phyloP scores from a whole-genome alignment of 768 basidiomycete species.

The Cystobasidiopsis lactophilus region DNA sequence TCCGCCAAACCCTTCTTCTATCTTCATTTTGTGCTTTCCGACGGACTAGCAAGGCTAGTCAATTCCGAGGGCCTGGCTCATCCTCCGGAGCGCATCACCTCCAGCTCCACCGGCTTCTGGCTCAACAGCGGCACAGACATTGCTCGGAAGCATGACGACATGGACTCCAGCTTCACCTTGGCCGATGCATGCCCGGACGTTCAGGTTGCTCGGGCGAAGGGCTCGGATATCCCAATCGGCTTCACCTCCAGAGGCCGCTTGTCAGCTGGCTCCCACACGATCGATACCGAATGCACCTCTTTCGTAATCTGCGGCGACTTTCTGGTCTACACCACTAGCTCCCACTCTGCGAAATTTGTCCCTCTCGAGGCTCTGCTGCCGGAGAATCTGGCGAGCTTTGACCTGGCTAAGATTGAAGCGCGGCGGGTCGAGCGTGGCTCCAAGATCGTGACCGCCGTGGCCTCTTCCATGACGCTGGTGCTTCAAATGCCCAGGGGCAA shows the following conservation, averaged over 20 bases:
- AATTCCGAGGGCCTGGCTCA: too few relatives aligned
- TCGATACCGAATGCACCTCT: slow-evolving; percentile 33
- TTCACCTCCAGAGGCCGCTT: slow-evolving; percentile 45
- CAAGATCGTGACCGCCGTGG: slow-evolving; percentile 65
- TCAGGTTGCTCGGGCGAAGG: too few relatives aligned
- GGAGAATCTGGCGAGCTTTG: slow-evolving; percentile 14
- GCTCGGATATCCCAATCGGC: too few relatives aligned
- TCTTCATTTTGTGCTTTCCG: too few relatives aligned
- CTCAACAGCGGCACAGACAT: too few relatives aligned
- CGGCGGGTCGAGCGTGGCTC: slow-evolving; percentile 76
- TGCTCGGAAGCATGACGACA: too few relatives aligned
- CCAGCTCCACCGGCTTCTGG: too few relatives aligned
- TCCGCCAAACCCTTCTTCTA: too few relatives aligned
- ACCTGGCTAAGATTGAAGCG: slow-evolving; percentile 11
- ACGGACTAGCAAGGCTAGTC: too few relatives aligned
- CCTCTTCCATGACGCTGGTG: slow-evolving; percentile 68
- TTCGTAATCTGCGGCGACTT: slow-evolving; percentile 48
- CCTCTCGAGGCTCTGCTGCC: slow-evolving; percentile 30
- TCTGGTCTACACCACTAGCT: slow-evolving; percentile 59
- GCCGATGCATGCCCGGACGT: too few relatives aligned
- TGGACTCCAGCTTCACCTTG: too few relatives aligned
- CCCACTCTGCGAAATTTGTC: slow-evolving; percentile 58
- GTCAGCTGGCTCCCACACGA: slow-evolving; percentile 28
- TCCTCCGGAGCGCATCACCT: too few relatives aligned
- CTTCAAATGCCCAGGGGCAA: slow-evolving; percentile 97